These are phyloP conservation scores for Zizania latifolia DNA, from an alignment of 176 grass and related monocot species.

Conservation along the genomic window DNA sequence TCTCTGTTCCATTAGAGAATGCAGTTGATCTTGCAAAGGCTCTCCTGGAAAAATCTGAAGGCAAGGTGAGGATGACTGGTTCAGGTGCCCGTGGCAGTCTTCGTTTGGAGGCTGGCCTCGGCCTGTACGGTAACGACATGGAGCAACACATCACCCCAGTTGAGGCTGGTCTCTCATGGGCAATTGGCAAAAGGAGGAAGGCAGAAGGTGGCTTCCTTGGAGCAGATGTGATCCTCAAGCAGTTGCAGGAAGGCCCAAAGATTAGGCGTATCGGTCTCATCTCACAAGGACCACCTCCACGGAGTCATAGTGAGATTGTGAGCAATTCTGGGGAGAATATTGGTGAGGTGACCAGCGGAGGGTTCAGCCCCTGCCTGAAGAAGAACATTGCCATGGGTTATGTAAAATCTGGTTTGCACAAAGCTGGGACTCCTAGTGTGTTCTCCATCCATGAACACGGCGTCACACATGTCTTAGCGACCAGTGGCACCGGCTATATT, in stretches of 20 bases:
- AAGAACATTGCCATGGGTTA: conserved; percentile 99
- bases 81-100: conserved; percentile 94
- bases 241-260: conserved; percentile 81
- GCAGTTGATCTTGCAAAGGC: conserved; percentile 77
- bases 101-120: conserved; percentile 89
- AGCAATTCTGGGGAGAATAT: conserved; percentile 66
- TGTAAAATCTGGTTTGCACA: conserved; percentile 85
- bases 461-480: conserved; percentile 73
- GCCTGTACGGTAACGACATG: conserved; percentile 96
- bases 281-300: conserved; percentile 74
- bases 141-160: conserved; percentile 92
- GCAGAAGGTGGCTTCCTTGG: conserved; percentile 88
- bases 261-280: conserved; percentile 80
- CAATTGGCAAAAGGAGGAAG: conserved; percentile 81
- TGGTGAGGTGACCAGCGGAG: conserved; percentile 92
- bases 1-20: conserved; percentile 90
- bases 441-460: conserved; percentile 71
- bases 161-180: conserved; percentile 92
- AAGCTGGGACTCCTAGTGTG: conserved; percentile 95
- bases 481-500: conserved; percentile 74
- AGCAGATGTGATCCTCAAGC: conserved; percentile 85
- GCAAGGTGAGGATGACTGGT: conserved; percentile 76
- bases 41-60: conserved; percentile 85
- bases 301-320: conserved; percentile 80
- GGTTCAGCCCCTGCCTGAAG: conserved; percentile 96